A percentile compares a stretch with the other conserved stretches of the same genome.
These are phyloP conservation scores for Ophiostoma perfectum DNA, from an alignment of 2,329 filamentous ascomycete genomes.

Conservation along the genomic window DNA sequence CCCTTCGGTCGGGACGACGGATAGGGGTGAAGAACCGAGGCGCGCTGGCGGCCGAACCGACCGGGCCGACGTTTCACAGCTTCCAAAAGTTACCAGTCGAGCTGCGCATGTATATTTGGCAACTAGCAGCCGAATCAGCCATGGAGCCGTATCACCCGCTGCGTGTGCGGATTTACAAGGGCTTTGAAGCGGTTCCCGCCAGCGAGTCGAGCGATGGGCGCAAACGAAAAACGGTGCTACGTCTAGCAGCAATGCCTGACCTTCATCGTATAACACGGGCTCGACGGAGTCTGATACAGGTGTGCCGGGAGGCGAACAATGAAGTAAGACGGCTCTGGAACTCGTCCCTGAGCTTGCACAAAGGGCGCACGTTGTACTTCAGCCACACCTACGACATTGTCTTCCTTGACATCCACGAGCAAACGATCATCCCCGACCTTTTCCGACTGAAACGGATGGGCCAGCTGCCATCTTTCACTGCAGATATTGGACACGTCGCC, in stretches of 20 bases:
- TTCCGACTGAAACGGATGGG: neutral
- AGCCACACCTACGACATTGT: constrained; percentile 21
- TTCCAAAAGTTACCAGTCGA: constrained; percentile 24
- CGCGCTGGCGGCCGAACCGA: neutral
- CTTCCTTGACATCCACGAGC: constrained; percentile 25
- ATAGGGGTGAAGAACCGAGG: neutral
- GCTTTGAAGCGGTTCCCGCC: constrained; percentile 15
- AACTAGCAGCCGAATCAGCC: constrained; percentile 8
- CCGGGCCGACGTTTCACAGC: constrained; percentile 14
- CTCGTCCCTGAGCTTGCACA: constrained; percentile 13
- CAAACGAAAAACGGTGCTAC: constrained; percentile 15
- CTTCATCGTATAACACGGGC: constrained; percentile 17
- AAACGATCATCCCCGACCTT: constrained; percentile 22
- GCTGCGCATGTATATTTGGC: constrained; percentile 26
- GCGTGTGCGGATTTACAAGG: constrained; percentile 26
- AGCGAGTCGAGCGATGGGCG: neutral
- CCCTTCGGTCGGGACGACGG: neutral
- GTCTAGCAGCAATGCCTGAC: constrained; percentile 25
- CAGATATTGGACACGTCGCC: constrained; percentile 23
- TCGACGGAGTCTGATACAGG: constrained; percentile 21
- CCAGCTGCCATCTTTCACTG: constrained; percentile 20
- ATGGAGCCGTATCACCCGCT: constrained; percentile 22
- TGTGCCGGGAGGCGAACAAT: constrained; percentile 23
- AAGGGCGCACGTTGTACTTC: constrained; percentile 21
- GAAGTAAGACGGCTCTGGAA: constrained; percentile 21